These are phyloP conservation scores for Cladophialophora chaetospira DNA, from an alignment of 2,329 filamentous ascomycete species.

Conservation along the genomic window DNA sequence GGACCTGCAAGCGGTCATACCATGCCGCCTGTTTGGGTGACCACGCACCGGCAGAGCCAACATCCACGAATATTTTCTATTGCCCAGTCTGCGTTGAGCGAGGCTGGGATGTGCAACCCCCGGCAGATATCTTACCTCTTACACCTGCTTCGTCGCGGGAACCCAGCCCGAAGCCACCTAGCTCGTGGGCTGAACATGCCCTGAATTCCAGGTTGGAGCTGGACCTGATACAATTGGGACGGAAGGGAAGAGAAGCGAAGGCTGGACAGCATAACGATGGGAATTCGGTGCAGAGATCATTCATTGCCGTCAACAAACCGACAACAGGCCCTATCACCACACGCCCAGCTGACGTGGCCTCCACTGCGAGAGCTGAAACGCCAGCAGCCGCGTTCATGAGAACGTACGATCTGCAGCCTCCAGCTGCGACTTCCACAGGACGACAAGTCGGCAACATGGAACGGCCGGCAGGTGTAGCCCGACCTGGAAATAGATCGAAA, in stretches of 20 bases:
- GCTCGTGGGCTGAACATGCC: no score
- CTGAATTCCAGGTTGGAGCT: background rate
- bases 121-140: slow-evolving; percentile 5
- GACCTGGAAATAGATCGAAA: background rate
- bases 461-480: background rate
- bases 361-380: background rate
- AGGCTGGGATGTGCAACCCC: background rate
- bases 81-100: slow-evolving; percentile 2
- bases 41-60: background rate
- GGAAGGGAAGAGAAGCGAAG: background rate
- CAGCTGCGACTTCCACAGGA: background rate
- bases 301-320: background rate
- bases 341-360: background rate
- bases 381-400: background rate
- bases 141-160: slow-evolving; percentile 1
- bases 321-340: background rate
- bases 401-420: background rate
- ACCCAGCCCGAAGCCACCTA: background rate
- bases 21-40: background rate
- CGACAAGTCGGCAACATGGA: background rate
- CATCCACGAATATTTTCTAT: background rate
- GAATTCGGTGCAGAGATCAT: background rate
- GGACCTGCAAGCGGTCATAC: slow-evolving; percentile 5
- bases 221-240: background rate
- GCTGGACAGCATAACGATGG: background rate